Evolutionary conservation across 768 basidiomycete species (phyloP).

Genomic region (Steccherinum ochraceum): DNA sequence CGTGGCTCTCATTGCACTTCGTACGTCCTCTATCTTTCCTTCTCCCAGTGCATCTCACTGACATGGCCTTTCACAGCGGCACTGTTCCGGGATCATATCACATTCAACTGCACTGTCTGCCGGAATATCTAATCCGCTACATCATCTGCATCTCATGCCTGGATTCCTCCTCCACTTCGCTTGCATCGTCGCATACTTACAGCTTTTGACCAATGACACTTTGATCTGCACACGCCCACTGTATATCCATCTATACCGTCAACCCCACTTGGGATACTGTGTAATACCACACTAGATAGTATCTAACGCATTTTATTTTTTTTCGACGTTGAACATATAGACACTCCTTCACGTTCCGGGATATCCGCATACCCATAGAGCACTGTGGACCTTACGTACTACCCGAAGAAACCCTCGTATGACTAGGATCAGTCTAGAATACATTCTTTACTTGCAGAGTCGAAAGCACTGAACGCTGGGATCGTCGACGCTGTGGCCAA

Average conservation of each 20-base stretch:
- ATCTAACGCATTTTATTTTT: conserved; percentile 8
- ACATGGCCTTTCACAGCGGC: no score
- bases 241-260: conserved; percentile 15
- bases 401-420: background rate
- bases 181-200: conserved; percentile 1
- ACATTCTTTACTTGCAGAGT: background rate
- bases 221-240: conserved; percentile 10
- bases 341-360: background rate
- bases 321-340: background rate
- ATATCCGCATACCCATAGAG: no score
- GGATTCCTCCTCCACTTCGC: conserved; percentile 9
- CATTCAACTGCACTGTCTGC: conserved; percentile 77
- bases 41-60: no score
- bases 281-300: conserved; percentile 16
- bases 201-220: conserved; percentile 1
- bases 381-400: background rate
- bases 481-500: background rate
- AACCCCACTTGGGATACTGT: conserved; percentile 10
- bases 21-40: conserved; percentile 48
- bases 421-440: no score
- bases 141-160: conserved; percentile 2
- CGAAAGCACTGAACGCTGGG: background rate
- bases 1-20: conserved; percentile 75
- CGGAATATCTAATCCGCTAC: conserved; percentile 64
- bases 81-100: conserved; percentile 76